Percentiles rank a stretch among this genome's conserved stretches.
Evolutionary conservation across 257 asterid genomes (phyloP).

Genomic region (Paraleonurus japonicus): DNA sequence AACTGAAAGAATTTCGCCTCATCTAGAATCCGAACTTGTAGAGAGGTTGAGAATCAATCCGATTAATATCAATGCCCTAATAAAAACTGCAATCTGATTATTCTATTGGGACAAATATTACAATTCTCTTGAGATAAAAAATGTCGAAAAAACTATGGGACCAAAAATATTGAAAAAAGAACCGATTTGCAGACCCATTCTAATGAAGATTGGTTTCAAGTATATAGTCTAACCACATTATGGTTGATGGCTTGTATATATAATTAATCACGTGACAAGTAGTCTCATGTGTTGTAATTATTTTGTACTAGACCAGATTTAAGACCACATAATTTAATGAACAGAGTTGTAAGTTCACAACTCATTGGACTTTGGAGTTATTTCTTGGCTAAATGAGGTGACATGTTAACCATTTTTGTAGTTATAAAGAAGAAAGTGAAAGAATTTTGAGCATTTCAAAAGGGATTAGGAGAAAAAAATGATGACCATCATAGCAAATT

Average conservation of each 20-base stretch:
- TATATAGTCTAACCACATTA: not conserved
- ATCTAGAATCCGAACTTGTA: no score
- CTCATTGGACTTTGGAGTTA: not conserved
- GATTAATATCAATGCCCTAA: no score
- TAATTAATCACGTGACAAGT: not conserved
- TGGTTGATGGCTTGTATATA: not conserved
- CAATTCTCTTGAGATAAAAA: no score
- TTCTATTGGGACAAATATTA: no score
- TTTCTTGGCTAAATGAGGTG: not conserved
- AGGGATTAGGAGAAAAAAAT: not conserved
- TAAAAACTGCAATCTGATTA: no score
- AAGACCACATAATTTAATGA: not conserved
- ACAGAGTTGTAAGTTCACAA: not conserved
- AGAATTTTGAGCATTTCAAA: not conserved
- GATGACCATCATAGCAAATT: not conserved
- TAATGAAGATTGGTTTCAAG: not conserved
- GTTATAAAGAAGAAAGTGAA: not conserved
- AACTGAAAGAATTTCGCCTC: no score
- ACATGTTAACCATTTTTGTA: not conserved
- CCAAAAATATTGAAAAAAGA: no score
- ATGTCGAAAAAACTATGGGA: no score
- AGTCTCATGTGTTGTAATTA: not conserved
- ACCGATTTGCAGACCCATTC: no score
- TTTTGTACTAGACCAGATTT: not conserved
- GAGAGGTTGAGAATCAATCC: no score